phyloP scores from a whole-genome alignment of 2,329 filamentous ascomycete species.

The Diaporthe citrichinensis region DNA sequence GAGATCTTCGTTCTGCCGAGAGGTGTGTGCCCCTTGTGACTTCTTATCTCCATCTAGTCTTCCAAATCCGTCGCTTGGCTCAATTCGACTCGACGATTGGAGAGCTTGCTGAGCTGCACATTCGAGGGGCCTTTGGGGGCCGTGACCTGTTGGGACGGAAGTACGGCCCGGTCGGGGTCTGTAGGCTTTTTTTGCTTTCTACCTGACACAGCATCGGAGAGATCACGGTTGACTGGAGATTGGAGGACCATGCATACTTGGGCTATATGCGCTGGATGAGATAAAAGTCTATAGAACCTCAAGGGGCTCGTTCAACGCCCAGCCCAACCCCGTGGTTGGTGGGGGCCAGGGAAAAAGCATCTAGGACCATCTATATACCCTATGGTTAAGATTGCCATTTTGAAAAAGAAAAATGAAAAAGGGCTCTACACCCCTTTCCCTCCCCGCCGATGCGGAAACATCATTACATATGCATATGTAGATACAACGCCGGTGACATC shows the following conservation, averaged over 20 bases:
- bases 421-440: neutral
- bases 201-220: neutral
- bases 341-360: neutral
- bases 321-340: neutral
- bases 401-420: neutral
- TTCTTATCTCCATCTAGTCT: neutral
- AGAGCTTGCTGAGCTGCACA: neutral
- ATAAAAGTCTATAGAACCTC: slow-evolving; percentile 18
- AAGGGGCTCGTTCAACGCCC: neutral
- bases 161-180: neutral
- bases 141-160: neutral
- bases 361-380: slow-evolving; percentile 23
- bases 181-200: neutral
- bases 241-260: neutral
- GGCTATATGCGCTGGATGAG: slow-evolving; percentile 18
- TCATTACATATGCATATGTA: slow-evolving; percentile 16
- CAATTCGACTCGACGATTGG: neutral
- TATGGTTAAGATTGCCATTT: slow-evolving; percentile 9
- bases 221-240: neutral
- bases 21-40: neutral
- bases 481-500: neutral
- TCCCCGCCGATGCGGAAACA: neutral
- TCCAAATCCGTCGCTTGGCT: neutral
- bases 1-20: neutral
- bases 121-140: neutral